These are phyloP conservation scores for Cladophialophora bantiana DNA, from an alignment of 2,329 filamentous ascomycete species.

Conservation along the genomic window DNA sequence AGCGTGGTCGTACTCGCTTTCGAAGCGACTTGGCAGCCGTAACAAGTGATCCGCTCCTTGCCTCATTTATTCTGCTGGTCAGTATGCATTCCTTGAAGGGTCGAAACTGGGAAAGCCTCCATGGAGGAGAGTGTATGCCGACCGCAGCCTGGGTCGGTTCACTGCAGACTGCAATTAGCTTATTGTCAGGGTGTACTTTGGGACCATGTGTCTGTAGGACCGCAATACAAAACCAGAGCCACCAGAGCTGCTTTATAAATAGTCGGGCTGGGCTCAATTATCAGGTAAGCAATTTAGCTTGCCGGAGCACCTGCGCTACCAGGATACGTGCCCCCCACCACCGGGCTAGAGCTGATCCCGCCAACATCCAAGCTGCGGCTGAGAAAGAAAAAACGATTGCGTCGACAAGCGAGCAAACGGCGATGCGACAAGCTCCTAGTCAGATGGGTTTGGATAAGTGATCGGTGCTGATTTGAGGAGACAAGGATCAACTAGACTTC, in stretches of 20 bases:
- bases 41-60: background rate
- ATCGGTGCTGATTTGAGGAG: slow-evolving; percentile 3
- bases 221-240: background rate
- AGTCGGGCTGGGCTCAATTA: slow-evolving; percentile 27
- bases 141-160: background rate
- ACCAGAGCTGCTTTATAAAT: slow-evolving; percentile 28
- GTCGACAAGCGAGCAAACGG: background rate
- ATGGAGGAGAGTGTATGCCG: background rate
- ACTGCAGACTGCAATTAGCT: background rate
- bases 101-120: background rate
- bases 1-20: background rate
- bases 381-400: slow-evolving; percentile 10
- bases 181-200: background rate
- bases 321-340: slow-evolving; percentile 2
- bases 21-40: slow-evolving; percentile 27
- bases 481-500: background rate
- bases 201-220: background rate
- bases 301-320: background rate
- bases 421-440: background rate
- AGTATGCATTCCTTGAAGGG: background rate
- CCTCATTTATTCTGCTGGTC: background rate
- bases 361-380: slow-evolving; percentile 23
- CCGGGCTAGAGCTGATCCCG: background rate
- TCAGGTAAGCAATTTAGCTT: slow-evolving; percentile 31
- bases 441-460: background rate